Conservation (phyloP, 345 rosid genomes). For the Salix viminalis region DNA sequence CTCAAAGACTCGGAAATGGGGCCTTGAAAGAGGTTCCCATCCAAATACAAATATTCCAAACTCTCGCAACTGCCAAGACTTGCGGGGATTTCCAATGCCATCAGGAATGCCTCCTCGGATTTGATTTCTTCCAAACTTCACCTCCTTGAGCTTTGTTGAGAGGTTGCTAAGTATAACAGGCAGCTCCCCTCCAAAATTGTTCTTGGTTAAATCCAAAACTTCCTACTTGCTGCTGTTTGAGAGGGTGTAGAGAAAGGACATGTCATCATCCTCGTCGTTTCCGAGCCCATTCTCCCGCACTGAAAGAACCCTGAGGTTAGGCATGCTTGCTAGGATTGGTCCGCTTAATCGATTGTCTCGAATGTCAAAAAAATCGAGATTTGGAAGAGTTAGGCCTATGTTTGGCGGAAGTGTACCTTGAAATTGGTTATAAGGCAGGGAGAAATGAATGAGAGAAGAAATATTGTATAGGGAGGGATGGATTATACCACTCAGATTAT, state of each 20-base stretch:
- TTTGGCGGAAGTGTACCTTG: too few relatives aligned
- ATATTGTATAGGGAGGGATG: too few relatives aligned
- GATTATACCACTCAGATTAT: too few relatives aligned
- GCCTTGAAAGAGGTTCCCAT: constrained; percentile 5
- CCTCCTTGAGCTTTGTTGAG: neutral
- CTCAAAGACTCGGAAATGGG: constrained; percentile 1
- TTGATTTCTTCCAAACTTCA: neutral
- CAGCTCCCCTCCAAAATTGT: constrained; percentile 13
- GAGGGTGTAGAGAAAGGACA: constrained; percentile 3
- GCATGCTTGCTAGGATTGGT: constrained; percentile 5
- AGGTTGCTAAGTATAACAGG: constrained; percentile 16
- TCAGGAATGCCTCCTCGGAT: constrained; percentile 12
- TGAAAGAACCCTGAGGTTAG: neutral
- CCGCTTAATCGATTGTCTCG: too few relatives aligned
- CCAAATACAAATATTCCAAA: constrained; percentile 1
- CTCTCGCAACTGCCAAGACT: constrained; percentile 4
- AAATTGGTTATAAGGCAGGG: too few relatives aligned
- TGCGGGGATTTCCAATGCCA: constrained; percentile 7
- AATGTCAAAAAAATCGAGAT: too few relatives aligned
- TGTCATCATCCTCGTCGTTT: neutral
- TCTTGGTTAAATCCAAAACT: neutral
- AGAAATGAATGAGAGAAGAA: too few relatives aligned
- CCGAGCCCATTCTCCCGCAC: constrained; percentile 11
- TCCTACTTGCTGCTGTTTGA: neutral
- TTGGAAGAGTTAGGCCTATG: too few relatives aligned